Evolutionary conservation across 129 eudicot species (phyloP).

Genomic region (Artemisia annua): DNA sequence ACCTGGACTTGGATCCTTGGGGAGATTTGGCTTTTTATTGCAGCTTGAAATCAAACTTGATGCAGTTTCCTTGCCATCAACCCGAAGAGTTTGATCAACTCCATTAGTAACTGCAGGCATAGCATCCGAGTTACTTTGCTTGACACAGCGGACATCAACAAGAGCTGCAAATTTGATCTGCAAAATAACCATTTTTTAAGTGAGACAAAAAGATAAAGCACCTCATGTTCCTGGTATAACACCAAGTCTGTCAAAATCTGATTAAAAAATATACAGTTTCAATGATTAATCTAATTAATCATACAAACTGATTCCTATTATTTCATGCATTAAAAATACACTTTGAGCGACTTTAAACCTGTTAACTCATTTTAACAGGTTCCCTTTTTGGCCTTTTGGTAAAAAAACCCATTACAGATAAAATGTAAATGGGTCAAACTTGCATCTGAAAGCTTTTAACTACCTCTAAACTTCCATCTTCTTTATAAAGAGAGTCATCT

Average conservation of each 20-base stretch:
- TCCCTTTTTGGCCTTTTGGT: not conserved
- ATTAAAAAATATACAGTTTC: too few species aligned
- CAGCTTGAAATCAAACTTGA: slow-evolving; percentile 26
- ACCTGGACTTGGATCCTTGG: slow-evolving; percentile 45
- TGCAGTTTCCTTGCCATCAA: slow-evolving; percentile 27
- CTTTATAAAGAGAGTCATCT: slow-evolving; percentile 61
- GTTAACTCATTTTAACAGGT: too few species aligned
- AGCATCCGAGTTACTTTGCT: slow-evolving; percentile 36
- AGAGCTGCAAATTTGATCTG: slow-evolving; percentile 80
- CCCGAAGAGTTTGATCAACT: slow-evolving; percentile 24
- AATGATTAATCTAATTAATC: too few species aligned
- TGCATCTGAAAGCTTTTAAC: slow-evolving; percentile 4
- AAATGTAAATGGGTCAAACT: not conserved
- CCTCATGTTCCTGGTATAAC: slow-evolving; percentile 2
- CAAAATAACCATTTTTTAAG: slow-evolving; percentile 23
- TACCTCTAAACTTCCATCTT: slow-evolving; percentile 96
- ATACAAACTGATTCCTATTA: too few species aligned
- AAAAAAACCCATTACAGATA: not conserved
- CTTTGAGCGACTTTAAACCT: too few species aligned
- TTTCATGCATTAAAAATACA: too few species aligned
- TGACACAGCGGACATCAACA: slow-evolving; percentile 57
- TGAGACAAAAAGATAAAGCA: not conserved
- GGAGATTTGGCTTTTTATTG: slow-evolving; percentile 32
- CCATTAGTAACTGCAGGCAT: slow-evolving; percentile 29
- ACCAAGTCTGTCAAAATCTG: not conserved